Evolutionary conservation across 805 yeast genomes (phyloP).

Genomic region (Suhomyces canberraensis): DNA sequence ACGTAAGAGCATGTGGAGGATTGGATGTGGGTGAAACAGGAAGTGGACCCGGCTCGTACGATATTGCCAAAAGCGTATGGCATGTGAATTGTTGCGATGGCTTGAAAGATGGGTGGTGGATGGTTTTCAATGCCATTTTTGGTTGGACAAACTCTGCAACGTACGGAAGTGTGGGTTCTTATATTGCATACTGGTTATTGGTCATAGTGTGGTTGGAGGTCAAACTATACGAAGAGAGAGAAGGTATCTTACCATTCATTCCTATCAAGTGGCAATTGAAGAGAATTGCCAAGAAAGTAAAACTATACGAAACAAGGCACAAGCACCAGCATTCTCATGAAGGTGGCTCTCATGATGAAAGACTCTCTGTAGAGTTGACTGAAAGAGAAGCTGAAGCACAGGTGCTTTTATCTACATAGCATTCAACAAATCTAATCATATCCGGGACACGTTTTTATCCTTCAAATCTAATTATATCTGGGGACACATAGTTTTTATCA

Average conservation of each 20-base stretch:
- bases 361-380: not conserved
- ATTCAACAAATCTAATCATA: too few species aligned
- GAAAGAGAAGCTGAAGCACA: constrained; percentile 8
- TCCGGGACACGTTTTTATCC: too few species aligned
- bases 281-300: constrained; percentile 30
- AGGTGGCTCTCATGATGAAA: not conserved
- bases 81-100: constrained; percentile 48
- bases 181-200: constrained; percentile 36
- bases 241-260: constrained; percentile 36
- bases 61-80: constrained; percentile 39
- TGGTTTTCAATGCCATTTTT: constrained; percentile 42
- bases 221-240: constrained; percentile 34
- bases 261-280: constrained; percentile 39
- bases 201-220: constrained; percentile 29
- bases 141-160: constrained; percentile 49
- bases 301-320: constrained; percentile 11
- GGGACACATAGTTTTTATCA: too few species aligned
- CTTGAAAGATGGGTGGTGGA: constrained; percentile 44
- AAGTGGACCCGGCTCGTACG: constrained; percentile 45
- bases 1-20: constrained; percentile 38
- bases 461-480: too few species aligned
- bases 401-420: constrained; percentile 5
- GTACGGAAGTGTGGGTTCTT: constrained; percentile 39
- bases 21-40: constrained; percentile 44
- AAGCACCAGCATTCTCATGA: constrained; percentile 5